phyloP scores from a whole-genome alignment of 768 basidiomycete genomes.

The Leccinum pellstonianum region DNA sequence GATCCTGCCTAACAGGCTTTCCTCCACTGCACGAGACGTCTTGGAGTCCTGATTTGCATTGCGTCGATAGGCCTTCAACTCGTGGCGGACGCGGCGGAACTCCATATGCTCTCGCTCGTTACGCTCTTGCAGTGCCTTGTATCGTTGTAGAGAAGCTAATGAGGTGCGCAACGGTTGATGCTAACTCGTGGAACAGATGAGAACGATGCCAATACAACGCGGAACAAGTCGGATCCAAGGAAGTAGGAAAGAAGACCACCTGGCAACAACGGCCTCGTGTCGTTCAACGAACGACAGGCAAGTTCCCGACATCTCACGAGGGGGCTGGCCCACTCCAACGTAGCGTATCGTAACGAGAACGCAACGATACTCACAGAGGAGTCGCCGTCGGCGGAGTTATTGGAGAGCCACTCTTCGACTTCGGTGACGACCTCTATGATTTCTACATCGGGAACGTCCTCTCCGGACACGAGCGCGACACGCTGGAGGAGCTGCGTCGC shows the following conservation, averaged over 20 bases:
- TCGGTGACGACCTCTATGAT: slow-evolving; percentile 43
- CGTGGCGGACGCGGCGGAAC: slow-evolving; percentile 33
- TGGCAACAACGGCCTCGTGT: neutral
- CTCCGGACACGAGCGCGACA: slow-evolving; percentile 35
- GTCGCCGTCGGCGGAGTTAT: slow-evolving; percentile 41
- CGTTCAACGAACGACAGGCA: neutral
- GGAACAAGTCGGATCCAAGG: slow-evolving; percentile 24
- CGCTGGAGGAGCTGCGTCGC: slow-evolving; percentile 37
- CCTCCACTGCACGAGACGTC: slow-evolving; percentile 37
- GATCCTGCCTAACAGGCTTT: slow-evolving; percentile 34
- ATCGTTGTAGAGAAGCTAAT: slow-evolving; percentile 38
- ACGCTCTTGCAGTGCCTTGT: slow-evolving; percentile 38
- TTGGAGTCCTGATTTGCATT: slow-evolving; percentile 34
- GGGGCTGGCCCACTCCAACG: neutral
- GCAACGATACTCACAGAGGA: slow-evolving; percentile 25
- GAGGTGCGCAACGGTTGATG: slow-evolving; percentile 31
- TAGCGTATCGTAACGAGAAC: slow-evolving; percentile 6
- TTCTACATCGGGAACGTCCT: slow-evolving; percentile 32
- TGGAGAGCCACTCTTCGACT: slow-evolving; percentile 51
- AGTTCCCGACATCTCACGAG: neutral
- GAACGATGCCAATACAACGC: slow-evolving; percentile 12
- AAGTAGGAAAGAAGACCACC: slow-evolving; percentile 4
- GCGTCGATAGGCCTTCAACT: slow-evolving; percentile 31
- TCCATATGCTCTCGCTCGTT: slow-evolving; percentile 32
- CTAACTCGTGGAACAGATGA: slow-evolving; percentile 29